phyloP scores from a whole-genome alignment of 2,329 filamentous ascomycete genomes.

The Trichophyton benhamiae region DNA sequence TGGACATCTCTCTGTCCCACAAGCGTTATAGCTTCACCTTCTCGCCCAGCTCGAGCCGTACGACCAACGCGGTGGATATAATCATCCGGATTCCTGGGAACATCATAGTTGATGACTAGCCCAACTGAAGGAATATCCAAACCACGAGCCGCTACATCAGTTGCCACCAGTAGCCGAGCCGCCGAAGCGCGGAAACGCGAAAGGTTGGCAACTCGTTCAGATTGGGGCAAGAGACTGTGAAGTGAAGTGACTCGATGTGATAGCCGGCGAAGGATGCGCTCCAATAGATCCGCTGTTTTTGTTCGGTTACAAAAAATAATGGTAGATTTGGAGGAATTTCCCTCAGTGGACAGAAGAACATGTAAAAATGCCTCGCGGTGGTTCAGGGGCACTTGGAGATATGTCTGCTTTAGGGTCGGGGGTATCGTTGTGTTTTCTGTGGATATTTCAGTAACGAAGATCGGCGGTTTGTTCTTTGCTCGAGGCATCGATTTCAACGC shows the following conservation, averaged over 20 bases:
- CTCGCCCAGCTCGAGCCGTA: slow-evolving; percentile 80
- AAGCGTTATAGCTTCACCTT: slow-evolving; percentile 71
- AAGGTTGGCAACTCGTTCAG: slow-evolving; percentile 74
- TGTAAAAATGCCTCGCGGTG: slow-evolving; percentile 94
- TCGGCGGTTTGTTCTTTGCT: slow-evolving; percentile 55
- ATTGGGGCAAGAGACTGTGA: slow-evolving; percentile 75
- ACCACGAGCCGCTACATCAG: slow-evolving; percentile 86
- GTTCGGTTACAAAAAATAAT: slow-evolving; percentile 96
- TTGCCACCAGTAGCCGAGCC: slow-evolving; percentile 81
- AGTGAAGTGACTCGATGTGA: slow-evolving; percentile 83
- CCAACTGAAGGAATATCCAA: slow-evolving; percentile 88
- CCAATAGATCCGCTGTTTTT: slow-evolving; percentile 73
- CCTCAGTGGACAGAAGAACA: slow-evolving; percentile 66
- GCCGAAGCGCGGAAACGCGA: slow-evolving; percentile 82
- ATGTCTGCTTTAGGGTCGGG: slow-evolving; percentile 66
- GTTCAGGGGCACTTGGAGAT: slow-evolving; percentile 77
- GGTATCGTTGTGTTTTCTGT: slow-evolving; percentile 59
- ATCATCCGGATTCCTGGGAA: slow-evolving; percentile 90
- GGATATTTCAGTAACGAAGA: slow-evolving; percentile 82
- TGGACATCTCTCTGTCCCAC: slow-evolving; percentile 89
- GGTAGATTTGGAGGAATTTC: slow-evolving; percentile 60
- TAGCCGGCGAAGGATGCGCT: slow-evolving; percentile 74
- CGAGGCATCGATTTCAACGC: slow-evolving; percentile 68
- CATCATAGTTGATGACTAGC: slow-evolving; percentile 87
- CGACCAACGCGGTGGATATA: slow-evolving; percentile 95